Conservation (phyloP, 768 basidiomycete genomes). For the Termitomyces sp. region DNA sequence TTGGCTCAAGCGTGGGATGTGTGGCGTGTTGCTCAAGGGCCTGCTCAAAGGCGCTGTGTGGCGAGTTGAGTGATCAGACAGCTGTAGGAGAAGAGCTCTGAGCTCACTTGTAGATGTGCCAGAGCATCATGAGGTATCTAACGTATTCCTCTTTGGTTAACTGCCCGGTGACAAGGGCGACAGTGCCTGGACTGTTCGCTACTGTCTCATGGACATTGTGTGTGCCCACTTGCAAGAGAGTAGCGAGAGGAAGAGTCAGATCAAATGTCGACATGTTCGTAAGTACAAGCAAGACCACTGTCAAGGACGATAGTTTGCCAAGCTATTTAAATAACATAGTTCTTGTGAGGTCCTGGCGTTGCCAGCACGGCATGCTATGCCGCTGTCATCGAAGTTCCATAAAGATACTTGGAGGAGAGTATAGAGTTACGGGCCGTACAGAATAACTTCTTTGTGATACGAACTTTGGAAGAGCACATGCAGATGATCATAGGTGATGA, state of each 20-base stretch:
- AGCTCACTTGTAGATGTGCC: constrained; percentile 73
- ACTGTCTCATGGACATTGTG: constrained; percentile 53
- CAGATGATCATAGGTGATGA: too few relatives aligned
- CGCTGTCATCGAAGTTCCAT: too few relatives aligned
- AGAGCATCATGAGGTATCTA: constrained; percentile 71
- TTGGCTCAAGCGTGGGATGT: constrained; percentile 60
- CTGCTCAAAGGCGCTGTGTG: constrained; percentile 48
- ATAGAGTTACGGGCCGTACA: too few relatives aligned
- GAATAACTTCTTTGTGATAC: too few relatives aligned
- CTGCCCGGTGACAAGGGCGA: constrained; percentile 52
- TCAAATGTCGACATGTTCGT: constrained; percentile 32
- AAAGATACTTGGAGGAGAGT: too few relatives aligned
- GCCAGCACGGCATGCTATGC: too few relatives aligned
- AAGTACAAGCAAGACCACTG: too few relatives aligned
- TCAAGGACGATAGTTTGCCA: too few relatives aligned
- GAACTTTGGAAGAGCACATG: too few relatives aligned
- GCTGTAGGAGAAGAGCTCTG: not conserved
- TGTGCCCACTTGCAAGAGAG: constrained; percentile 43
- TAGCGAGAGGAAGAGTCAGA: constrained; percentile 39
- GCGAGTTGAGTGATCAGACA: not conserved
- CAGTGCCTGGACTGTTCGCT: constrained; percentile 54
- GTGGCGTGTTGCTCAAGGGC: constrained; percentile 56
- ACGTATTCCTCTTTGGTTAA: constrained; percentile 63
- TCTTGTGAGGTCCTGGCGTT: too few relatives aligned
- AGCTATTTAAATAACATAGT: too few relatives aligned